phyloP scores from a whole-genome alignment of 345 rosid species.

The Populus davidiana region DNA sequence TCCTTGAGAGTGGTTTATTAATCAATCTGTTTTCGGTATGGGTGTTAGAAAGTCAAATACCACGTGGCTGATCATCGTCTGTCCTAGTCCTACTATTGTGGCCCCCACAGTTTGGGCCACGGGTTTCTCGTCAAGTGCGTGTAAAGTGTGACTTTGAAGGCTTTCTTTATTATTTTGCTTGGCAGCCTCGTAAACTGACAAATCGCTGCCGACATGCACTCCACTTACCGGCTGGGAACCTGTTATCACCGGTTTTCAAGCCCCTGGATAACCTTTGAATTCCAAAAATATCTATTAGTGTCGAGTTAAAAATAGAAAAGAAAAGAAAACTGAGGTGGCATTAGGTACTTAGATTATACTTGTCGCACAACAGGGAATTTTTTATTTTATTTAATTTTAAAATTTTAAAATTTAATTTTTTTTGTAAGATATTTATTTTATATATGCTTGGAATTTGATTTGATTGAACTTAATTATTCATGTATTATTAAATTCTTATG shows the following conservation, averaged over 20 bases:
- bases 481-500: no score
- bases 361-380: no score
- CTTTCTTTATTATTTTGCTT: neutral
- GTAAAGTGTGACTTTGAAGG: conserved; percentile 34
- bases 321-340: no score
- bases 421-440: no score
- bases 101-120: conserved; percentile 31
- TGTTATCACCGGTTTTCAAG: conserved; percentile 3
- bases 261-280: no score
- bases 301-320: neutral
- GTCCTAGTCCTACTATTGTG: neutral
- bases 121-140: conserved; percentile 40
- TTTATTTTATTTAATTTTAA: no score
- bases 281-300: no score
- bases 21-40: no score
- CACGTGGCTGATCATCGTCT: neutral
- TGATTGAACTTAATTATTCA: no score
- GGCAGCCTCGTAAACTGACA: neutral
- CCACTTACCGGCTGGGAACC: conserved; percentile 14
- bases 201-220: conserved; percentile 10
- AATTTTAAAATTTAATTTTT: no score
- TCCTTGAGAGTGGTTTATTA: neutral
- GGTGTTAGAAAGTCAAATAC: neutral
- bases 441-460: no score
- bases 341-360: no score